These are phyloP conservation scores for Carex myosuroides DNA, from an alignment of 176 grass and related monocot species.

Conservation along the genomic window DNA sequence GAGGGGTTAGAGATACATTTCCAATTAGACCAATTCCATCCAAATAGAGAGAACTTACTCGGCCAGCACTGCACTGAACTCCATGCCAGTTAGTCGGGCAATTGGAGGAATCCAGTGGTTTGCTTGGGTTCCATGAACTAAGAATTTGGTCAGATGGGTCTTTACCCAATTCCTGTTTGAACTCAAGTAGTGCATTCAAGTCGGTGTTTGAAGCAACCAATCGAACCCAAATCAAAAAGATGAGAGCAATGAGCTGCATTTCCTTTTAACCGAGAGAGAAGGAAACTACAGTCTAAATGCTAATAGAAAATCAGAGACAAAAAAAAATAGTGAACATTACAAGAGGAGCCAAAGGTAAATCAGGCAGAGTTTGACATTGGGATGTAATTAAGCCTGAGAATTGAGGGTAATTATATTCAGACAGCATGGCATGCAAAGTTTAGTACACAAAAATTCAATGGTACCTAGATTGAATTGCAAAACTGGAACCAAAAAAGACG, in stretches of 20 bases:
- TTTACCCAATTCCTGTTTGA: conserved; percentile 46
- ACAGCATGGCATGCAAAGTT: neutral
- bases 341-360: neutral
- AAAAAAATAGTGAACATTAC: neutral
- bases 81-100: conserved; percentile 77
- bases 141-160: conserved; percentile 34
- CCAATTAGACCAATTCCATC: conserved; percentile 62
- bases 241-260: conserved; percentile 45
- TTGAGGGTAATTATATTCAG: neutral
- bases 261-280: neutral
- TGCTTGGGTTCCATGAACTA: conserved; percentile 55
- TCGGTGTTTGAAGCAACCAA: conserved; percentile 36
- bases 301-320: neutral
- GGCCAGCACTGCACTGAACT: conserved; percentile 57
- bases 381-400: neutral
- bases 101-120: conserved; percentile 41
- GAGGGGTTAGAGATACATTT: conserved; percentile 45
- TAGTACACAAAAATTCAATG: neutral
- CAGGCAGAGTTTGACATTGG: neutral
- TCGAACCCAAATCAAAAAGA: conserved; percentile 42
- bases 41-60: conserved; percentile 47
- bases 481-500: neutral
- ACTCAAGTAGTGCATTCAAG: conserved; percentile 65
- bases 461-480: conserved; percentile 10
- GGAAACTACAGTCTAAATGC: neutral